Percentiles rank a stretch among this genome's conserved stretches.
phyloP scores from a whole-genome alignment of 768 basidiomycete genomes.

The Psilocybe tampanensis region DNA sequence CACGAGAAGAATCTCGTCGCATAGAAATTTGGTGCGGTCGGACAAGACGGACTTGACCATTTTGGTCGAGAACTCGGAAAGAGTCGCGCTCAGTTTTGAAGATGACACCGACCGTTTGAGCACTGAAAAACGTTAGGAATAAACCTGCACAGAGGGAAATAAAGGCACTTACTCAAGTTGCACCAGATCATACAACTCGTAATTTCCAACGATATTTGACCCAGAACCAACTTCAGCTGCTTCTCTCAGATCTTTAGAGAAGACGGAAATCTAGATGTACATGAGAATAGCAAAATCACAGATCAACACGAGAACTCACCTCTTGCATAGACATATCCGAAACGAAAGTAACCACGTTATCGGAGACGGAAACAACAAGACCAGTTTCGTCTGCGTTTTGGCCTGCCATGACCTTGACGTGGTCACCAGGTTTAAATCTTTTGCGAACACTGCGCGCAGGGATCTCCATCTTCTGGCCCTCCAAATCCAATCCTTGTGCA shows the following conservation, averaged over 20 bases:
- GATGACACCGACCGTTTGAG: slow-evolving; percentile 94
- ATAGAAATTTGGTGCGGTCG: slow-evolving; percentile 95
- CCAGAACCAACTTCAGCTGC: slow-evolving; percentile 97
- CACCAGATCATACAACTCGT: slow-evolving; percentile 95
- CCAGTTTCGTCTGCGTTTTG: slow-evolving; percentile 95
- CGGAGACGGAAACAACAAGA: slow-evolving; percentile 88
- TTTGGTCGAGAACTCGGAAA: slow-evolving; percentile 95
- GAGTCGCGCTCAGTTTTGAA: slow-evolving; percentile 96
- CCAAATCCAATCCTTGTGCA: slow-evolving; percentile 79
- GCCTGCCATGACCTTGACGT: slow-evolving; percentile 97
- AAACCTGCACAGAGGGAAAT: neutral
- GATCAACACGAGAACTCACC: slow-evolving; percentile 39
- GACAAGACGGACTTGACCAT: slow-evolving; percentile 85
- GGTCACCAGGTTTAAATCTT: slow-evolving; percentile 95
- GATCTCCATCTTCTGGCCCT: slow-evolving; percentile 84
- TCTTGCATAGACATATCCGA: slow-evolving; percentile 98
- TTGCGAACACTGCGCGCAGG: slow-evolving; percentile 91
- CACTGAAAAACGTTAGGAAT: slow-evolving; percentile 43
- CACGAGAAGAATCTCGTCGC: slow-evolving; percentile 77
- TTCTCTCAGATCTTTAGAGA: slow-evolving; percentile 95
- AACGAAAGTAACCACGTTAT: slow-evolving; percentile 91
- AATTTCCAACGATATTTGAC: slow-evolving; percentile 88
- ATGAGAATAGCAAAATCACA: slow-evolving; percentile 3
- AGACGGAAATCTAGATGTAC: slow-evolving; percentile 80
- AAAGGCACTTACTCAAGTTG: slow-evolving; percentile 82